Evolutionary conservation across 2,329 filamentous ascomycete species (phyloP).

Genomic region (Ceratocystis cacaofunesta): DNA sequence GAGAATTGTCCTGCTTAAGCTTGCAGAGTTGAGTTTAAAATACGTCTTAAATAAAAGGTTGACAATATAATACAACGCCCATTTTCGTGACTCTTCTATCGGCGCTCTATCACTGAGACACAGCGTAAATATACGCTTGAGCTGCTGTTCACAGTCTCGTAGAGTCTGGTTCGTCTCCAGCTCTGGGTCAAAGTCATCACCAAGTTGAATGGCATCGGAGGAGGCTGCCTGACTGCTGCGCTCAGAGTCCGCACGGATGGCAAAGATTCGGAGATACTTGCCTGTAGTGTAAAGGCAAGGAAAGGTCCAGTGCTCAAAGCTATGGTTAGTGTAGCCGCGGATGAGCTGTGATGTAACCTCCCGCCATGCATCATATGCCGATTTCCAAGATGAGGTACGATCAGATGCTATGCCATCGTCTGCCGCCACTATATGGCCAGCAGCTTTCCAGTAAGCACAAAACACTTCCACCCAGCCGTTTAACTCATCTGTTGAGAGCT

Average conservation of each 20-base stretch:
- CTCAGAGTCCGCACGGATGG: conserved; percentile 76
- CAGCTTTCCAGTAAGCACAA: conserved; percentile 66
- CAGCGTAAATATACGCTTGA: conserved; percentile 83
- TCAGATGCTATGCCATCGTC: conserved; percentile 35
- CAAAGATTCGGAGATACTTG: conserved; percentile 74
- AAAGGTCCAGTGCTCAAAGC: conserved; percentile 81
- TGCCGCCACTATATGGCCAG: conserved; percentile 55
- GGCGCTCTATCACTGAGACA: conserved; percentile 78
- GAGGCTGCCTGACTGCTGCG: conserved; percentile 28
- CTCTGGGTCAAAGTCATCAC: conserved; percentile 66
- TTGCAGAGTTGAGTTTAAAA: conserved; percentile 84
- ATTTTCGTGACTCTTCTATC: conserved; percentile 83
- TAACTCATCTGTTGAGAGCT: conserved; percentile 50
- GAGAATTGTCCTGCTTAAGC: conserved; percentile 79
- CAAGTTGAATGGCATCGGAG: conserved; percentile 35
- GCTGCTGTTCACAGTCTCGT: conserved; percentile 75
- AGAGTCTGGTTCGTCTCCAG: conserved; percentile 67
- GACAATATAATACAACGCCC: conserved; percentile 90
- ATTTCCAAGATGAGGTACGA: conserved; percentile 41
- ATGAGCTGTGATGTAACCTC: conserved; percentile 64
- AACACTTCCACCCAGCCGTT: conserved; percentile 82
- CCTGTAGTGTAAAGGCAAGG: conserved; percentile 78
- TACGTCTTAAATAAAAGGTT: conserved; percentile 97
- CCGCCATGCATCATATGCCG: conserved; percentile 79
- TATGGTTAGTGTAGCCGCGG: conserved; percentile 61